Conservation (phyloP, 2,329 filamentous ascomycete genomes). For the Sporothrix euskadiensis region DNA sequence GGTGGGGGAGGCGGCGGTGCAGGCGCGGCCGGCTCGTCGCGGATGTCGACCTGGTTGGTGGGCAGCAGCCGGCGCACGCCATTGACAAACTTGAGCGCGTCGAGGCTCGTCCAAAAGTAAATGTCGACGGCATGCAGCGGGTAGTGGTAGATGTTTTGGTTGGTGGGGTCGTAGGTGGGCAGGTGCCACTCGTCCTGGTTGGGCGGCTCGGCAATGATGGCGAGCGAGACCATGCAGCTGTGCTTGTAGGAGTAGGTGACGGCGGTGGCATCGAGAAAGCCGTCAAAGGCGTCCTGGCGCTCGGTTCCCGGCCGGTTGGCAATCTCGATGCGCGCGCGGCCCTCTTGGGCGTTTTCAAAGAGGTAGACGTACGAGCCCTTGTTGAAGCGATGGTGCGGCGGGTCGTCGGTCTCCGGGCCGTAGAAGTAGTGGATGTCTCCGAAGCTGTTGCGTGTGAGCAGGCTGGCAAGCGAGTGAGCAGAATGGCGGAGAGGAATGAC, state of each 20-base stretch:
- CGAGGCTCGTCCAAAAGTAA: constrained; percentile 76
- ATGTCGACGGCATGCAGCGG: constrained; percentile 73
- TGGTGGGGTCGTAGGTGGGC: constrained; percentile 68
- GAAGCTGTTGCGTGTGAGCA: constrained; percentile 54
- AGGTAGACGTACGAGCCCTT: constrained; percentile 78
- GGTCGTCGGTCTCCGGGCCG: constrained; percentile 63
- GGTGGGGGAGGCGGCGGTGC: constrained; percentile 37
- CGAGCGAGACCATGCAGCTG: constrained; percentile 67
- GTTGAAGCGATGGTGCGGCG: constrained; percentile 78
- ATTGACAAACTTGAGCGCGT: constrained; percentile 70
- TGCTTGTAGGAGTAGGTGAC: constrained; percentile 74
- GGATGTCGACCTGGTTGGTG: constrained; percentile 59
- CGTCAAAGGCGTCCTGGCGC: constrained; percentile 77
- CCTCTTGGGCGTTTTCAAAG: constrained; percentile 69
- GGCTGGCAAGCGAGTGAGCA: background rate
- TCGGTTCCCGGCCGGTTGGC: constrained; percentile 73
- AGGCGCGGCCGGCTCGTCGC: constrained; percentile 61
- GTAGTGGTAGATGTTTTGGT: constrained; percentile 78
- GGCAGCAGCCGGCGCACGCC: constrained; percentile 66
- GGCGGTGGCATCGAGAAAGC: constrained; percentile 65
- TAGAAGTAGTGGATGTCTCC: constrained; percentile 80
- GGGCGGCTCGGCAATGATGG: constrained; percentile 54
- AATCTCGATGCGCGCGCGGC: constrained; percentile 70
- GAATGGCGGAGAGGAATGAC: background rate
- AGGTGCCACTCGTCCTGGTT: constrained; percentile 70